Evolutionary conservation across 306 rosid genomes (phyloP).

Genomic region (Boehmeria nivea): DNA sequence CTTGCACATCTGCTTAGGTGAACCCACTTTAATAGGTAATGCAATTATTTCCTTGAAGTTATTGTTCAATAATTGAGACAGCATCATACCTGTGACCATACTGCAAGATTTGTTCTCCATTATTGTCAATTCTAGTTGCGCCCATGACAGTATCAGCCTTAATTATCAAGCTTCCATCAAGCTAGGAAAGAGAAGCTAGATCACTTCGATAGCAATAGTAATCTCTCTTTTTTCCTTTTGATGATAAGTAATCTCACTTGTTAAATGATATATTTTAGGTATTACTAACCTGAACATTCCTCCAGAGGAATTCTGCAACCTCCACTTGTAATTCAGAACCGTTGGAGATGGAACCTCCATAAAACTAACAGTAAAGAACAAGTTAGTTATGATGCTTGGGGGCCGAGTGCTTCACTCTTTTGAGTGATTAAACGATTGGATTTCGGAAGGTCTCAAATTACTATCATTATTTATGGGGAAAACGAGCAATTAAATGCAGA

Average conservation of each 20-base stretch:
- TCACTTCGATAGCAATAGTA: slow-evolving; percentile 21
- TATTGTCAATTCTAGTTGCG: slow-evolving; percentile 46
- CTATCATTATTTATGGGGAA: neutral
- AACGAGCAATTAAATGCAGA: neutral
- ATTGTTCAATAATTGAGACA: slow-evolving; percentile 3
- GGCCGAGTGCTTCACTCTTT: neutral
- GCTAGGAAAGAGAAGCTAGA: slow-evolving; percentile 45
- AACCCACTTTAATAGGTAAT: slow-evolving; percentile 11
- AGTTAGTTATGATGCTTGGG: slow-evolving; percentile 13
- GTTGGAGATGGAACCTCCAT: slow-evolving; percentile 70
- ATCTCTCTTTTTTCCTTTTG: no score
- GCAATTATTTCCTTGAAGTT: slow-evolving; percentile 17
- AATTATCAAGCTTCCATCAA: slow-evolving; percentile 73
- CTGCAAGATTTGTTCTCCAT: slow-evolving; percentile 56
- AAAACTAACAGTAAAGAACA: slow-evolving; percentile 47
- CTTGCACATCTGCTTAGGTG: slow-evolving; percentile 74
- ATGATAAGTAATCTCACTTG: no score
- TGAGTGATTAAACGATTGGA: neutral
- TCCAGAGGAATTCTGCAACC: slow-evolving; percentile 87
- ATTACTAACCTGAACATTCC: slow-evolving; percentile 73
- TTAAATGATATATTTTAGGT: slow-evolving; percentile 11
- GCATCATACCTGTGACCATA: slow-evolving; percentile 71
- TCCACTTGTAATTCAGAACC: slow-evolving; percentile 92
- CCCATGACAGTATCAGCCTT: slow-evolving; percentile 65
- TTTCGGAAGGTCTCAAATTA: neutral